Base-by-base conservation (phyloP, 805 yeast genomes). In the Myxozyma sirexii region DNA sequence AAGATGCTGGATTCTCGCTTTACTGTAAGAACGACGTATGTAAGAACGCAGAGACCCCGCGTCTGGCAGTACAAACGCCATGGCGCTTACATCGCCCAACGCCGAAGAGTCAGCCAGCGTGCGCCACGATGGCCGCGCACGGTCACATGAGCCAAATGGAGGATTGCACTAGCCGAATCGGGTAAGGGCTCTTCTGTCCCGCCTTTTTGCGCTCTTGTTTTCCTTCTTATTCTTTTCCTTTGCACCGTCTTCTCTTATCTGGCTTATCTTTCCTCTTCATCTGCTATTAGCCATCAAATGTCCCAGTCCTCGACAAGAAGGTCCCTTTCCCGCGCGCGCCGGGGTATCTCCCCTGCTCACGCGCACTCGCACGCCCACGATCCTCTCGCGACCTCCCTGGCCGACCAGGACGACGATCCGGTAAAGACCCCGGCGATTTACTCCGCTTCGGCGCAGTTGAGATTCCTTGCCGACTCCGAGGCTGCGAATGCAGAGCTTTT, bases 401-500 rank as follows among this genome's bases (percentile, higher is more conserved):
- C 42, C 26, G 26, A 4, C 43, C 24, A 4, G 52, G 39, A 8
- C 42, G 17, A 19, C 51, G 42, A 38, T 19, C 5, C 27, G 29
- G 21, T 43, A 7, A 35, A 39, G 38, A 48, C 63, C 2, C 43
- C 60, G 23, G 26, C 54, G 12, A 48, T 37, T 12, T 60, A 51
- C 47, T 61, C 64, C 3, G 64, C 64, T 24, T 57, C 61, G 17
- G 61, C 64, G 3, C 64, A 61, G 56, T 54, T 61, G 15, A 48
- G 59, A 12, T 61, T 57, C 27, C 52, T 61, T 26, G 45, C 62
- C 4, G 49, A 39, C 27, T 27, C 37, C 23, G 31, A 51, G 4
- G 63, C 63, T 12, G 64, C 64, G 8, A 56, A 60, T 37, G 60
- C 64, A 12, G 64, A 60, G 19, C 58, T 56, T 4, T 60, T 60